These are phyloP conservation scores for Mycena vitilis DNA, from an alignment of 768 basidiomycete species.

Conservation along the genomic window DNA sequence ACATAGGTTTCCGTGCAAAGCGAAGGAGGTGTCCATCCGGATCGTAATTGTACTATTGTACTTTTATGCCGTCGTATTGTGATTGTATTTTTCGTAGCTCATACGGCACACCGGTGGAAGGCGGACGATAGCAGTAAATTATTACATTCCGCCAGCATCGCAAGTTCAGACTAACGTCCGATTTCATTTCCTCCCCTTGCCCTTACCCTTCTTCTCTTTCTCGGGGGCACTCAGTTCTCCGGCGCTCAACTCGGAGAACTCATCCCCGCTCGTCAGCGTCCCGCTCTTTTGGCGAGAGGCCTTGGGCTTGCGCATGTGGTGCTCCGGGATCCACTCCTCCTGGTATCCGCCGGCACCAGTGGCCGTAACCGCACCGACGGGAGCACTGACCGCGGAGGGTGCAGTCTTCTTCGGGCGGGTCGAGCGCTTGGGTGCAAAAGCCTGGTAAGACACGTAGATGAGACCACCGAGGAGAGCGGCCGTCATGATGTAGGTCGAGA, in stretches of 20 bases:
- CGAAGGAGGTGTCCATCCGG: no score
- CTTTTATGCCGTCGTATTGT: no score
- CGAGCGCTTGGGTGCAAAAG: constrained; percentile 74
- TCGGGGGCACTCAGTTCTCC: constrained; percentile 75
- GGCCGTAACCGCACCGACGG: constrained; percentile 69
- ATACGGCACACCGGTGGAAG: no score
- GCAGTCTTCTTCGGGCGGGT: constrained; percentile 55
- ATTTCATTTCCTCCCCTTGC: constrained; percentile 62
- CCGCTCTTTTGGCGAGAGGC: constrained; percentile 59
- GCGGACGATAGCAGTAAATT: constrained; percentile 36
- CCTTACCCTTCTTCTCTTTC: constrained; percentile 61
- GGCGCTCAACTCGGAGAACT: constrained; percentile 64
- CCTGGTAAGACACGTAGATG: constrained; percentile 72
- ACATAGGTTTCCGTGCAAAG: no score
- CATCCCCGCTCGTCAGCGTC: constrained; percentile 65
- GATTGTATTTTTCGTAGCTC: no score
- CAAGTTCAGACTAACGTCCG: background rate
- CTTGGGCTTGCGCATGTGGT: constrained; percentile 81
- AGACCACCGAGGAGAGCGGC: constrained; percentile 70
- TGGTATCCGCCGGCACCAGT: constrained; percentile 79
- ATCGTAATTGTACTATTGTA: no score
- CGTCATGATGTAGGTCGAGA: constrained; percentile 80
- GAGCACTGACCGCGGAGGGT: constrained; percentile 59
- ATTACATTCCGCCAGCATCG: constrained; percentile 33
- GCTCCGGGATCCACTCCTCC: constrained; percentile 94